Evolutionary conservation across 441 rosid species (phyloP).

Genomic region (Brassica balearica): DNA sequence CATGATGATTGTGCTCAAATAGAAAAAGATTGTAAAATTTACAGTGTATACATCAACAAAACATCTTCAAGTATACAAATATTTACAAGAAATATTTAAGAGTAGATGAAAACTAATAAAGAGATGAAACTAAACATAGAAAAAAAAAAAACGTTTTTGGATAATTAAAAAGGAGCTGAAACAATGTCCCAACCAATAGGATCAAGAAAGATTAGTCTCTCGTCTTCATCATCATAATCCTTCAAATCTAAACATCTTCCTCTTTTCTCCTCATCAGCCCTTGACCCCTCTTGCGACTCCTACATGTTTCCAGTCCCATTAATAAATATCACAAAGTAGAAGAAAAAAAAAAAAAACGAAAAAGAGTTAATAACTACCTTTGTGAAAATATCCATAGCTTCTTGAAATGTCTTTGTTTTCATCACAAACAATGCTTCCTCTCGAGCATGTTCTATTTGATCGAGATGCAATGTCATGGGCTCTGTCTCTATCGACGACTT

Average conservation of each 20-base stretch:
- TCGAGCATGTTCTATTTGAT: constrained; percentile 36
- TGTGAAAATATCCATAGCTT: constrained; percentile 43
- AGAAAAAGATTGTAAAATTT: neutral
- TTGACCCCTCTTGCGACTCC: constrained; percentile 33
- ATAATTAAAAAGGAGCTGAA: constrained; percentile 37
- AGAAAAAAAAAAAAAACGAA: too few species aligned
- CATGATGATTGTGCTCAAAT: neutral
- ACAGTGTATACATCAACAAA: neutral
- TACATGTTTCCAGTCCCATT: neutral
- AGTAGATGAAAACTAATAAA: neutral
- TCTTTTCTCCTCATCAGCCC: constrained; percentile 18
- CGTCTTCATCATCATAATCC: constrained; percentile 28
- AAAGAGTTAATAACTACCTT: neutral
- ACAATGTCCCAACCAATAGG: constrained; percentile 42
- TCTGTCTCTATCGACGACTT: constrained; percentile 43
- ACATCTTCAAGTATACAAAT: neutral
- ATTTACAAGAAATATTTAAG: constrained; percentile 11
- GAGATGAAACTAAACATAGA: neutral
- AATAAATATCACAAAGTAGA: neutral
- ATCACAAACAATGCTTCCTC: constrained; percentile 39
- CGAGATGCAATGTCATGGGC: constrained; percentile 41
- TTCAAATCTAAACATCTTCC: constrained; percentile 6
- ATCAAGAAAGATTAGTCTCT: constrained; percentile 8
- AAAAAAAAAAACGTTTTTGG: neutral
- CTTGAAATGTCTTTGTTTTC: constrained; percentile 34